Percentiles rank a stretch among this genome's conserved stretches.
phyloP scores from a whole-genome alignment of 805 yeast genomes.

The Saccharomycopsis schoenii region DNA sequence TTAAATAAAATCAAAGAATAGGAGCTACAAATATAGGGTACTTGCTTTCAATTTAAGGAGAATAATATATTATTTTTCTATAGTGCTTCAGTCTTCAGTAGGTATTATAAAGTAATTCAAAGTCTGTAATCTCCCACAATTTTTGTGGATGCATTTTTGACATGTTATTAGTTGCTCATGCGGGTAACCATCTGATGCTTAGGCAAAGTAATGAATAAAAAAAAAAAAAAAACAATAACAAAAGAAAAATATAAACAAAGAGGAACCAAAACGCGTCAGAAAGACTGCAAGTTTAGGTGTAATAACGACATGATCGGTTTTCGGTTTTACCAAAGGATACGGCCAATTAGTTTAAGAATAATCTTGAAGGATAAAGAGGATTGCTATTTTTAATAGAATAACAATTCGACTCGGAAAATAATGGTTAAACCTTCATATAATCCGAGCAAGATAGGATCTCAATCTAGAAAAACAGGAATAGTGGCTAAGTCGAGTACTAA shows the following conservation, averaged over 20 bases:
- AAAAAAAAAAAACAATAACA: neutral
- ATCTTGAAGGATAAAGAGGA: too few species aligned
- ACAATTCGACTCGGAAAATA: neutral
- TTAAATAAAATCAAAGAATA: too few species aligned
- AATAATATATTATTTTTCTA: too few species aligned
- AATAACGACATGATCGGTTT: too few species aligned
- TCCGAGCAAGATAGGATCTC: conserved; percentile 37
- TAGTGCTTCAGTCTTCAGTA: neutral
- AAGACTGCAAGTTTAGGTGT: neutral
- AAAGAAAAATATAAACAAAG: neutral
- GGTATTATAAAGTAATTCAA: neutral
- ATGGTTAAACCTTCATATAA: neutral
- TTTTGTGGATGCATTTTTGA: neutral
- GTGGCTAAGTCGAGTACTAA: conserved; percentile 36
- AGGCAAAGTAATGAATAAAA: neutral
- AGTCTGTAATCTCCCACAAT: neutral
- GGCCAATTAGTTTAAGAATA: too few species aligned
- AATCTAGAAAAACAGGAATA: conserved; percentile 60
- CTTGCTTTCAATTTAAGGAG: too few species aligned
- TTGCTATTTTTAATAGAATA: too few species aligned
- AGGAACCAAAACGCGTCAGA: neutral
- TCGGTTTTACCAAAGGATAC: too few species aligned
- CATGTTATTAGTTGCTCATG: neutral
- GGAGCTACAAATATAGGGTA: too few species aligned
- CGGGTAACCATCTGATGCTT: neutral